Percentiles rank a stretch among this genome's conserved stretches.
Evolutionary conservation across 1,284 basidiomycete genomes (phyloP).

Genomic region (Chalciporus sp.): DNA sequence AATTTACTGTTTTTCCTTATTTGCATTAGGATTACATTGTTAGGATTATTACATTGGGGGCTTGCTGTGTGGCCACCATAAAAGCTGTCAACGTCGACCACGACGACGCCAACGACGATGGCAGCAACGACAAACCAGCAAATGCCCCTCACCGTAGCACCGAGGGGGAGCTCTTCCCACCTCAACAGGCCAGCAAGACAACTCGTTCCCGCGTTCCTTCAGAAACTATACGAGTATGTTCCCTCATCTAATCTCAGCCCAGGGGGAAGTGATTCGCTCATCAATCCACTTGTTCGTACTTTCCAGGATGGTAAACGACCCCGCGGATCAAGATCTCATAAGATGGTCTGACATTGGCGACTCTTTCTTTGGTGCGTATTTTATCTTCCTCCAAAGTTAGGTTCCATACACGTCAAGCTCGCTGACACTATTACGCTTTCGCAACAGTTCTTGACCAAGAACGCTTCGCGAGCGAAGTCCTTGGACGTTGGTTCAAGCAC

Average conservation of each 20-base stretch:
- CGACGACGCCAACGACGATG: slow-evolving; percentile 23
- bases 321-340: slow-evolving; percentile 81
- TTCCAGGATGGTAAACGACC: slow-evolving; percentile 88
- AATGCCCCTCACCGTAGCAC: slow-evolving; percentile 53
- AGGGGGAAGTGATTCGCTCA: slow-evolving; percentile 12
- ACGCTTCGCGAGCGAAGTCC: slow-evolving; percentile 86
- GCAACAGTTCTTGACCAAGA: slow-evolving; percentile 87
- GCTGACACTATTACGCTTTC: neutral
- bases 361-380: slow-evolving; percentile 82
- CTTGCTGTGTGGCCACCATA: slow-evolving; percentile 22
- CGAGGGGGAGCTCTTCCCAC: slow-evolving; percentile 43
- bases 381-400: neutral
- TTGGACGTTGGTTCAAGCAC: slow-evolving; percentile 96
- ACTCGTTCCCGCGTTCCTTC: slow-evolving; percentile 83
- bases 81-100: slow-evolving; percentile 13
- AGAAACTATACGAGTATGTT: slow-evolving; percentile 87
- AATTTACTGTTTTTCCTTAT: slow-evolving; percentile 17
- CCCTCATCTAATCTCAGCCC: slow-evolving; percentile 28
- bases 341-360: slow-evolving; percentile 89
- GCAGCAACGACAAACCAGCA: slow-evolving; percentile 42
- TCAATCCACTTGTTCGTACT: slow-evolving; percentile 2
- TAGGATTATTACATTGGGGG: neutral
- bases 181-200: slow-evolving; percentile 56
- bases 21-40: slow-evolving; percentile 5
- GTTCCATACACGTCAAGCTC: slow-evolving; percentile 2